phyloP scores from a whole-genome alignment of 2,329 filamentous ascomycete species.

The Fusarium goolgardi region DNA sequence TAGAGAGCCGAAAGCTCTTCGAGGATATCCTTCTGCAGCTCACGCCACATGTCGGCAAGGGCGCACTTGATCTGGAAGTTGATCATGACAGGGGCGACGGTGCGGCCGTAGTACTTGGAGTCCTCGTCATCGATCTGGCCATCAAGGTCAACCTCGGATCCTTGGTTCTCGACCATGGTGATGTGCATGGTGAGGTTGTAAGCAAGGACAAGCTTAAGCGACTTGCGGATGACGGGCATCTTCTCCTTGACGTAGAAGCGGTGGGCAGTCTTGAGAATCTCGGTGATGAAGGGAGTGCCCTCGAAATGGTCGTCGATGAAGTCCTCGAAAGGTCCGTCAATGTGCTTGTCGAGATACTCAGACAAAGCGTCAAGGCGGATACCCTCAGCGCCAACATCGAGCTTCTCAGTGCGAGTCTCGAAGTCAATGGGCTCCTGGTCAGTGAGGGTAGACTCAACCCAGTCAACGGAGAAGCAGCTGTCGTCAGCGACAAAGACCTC shows the following conservation, averaged over 20 bases:
- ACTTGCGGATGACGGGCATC: slow-evolving; percentile 91
- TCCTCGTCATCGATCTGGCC: slow-evolving; percentile 88
- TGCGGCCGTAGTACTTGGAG: slow-evolving; percentile 90
- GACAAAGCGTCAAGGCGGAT: slow-evolving; percentile 83
- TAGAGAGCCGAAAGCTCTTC: slow-evolving; percentile 93
- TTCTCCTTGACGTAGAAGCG: slow-evolving; percentile 92
- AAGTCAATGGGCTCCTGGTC: slow-evolving; percentile 81
- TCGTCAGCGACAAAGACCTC: slow-evolving; percentile 94
- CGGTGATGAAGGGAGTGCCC: slow-evolving; percentile 92
- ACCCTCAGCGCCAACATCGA: slow-evolving; percentile 90
- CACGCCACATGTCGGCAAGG: slow-evolving; percentile 97
- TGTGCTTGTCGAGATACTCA: slow-evolving; percentile 94
- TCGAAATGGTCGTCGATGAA: slow-evolving; percentile 98
- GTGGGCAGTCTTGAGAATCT: slow-evolving; percentile 96
- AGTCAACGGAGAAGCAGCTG: slow-evolving; percentile 92
- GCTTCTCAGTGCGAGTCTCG: slow-evolving; percentile 86
- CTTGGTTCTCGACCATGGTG: slow-evolving; percentile 91
- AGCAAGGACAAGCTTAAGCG: slow-evolving; percentile 91
- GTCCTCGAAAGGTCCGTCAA: slow-evolving; percentile 89
- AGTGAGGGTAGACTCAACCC: slow-evolving; percentile 81
- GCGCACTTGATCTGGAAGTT: slow-evolving; percentile 99
- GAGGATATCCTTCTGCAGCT: slow-evolving; percentile 94
- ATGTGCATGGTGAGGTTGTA: slow-evolving; percentile 97
- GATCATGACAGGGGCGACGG: slow-evolving; percentile 96
- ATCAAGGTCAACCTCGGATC: slow-evolving; percentile 79